Conservation (phyloP, 176 grass and related monocot species). For the Musa schizocarpa region DNA sequence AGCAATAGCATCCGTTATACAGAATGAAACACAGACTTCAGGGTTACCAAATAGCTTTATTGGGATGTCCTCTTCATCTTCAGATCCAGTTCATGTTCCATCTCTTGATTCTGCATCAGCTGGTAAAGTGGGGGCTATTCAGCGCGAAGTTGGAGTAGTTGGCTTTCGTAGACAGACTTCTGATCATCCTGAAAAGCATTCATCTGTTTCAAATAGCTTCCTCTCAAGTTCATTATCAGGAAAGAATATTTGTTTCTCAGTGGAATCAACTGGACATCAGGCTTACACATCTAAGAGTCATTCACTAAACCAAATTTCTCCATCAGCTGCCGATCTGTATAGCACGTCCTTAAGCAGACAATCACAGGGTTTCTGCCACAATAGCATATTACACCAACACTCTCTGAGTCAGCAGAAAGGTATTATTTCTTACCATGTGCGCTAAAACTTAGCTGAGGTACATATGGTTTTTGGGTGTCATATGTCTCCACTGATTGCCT, state of each 20-base stretch:
- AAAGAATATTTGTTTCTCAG: conserved; percentile 28
- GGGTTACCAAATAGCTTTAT: conserved; percentile 23
- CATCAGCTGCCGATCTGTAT: conserved; percentile 19
- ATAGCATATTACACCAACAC: conserved; percentile 6
- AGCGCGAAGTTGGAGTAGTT: conserved; percentile 30
- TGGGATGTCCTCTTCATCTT: conserved; percentile 26
- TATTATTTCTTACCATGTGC: no score
- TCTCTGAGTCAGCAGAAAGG: no score
- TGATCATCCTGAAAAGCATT: conserved; percentile 21
- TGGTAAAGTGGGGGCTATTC: conserved; percentile 31
- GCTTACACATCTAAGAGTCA: conserved; percentile 34
- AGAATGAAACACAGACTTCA: no score
- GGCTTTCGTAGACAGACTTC: conserved; percentile 25
- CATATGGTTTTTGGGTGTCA: no score
- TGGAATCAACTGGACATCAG: conserved; percentile 28
- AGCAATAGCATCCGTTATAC: no score
- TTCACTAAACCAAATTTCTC: conserved; percentile 29
- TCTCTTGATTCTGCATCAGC: conserved; percentile 20
- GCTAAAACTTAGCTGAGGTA: no score
- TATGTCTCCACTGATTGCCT: no score
- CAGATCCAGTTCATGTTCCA: conserved; percentile 32
- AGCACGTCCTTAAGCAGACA: conserved; percentile 33
- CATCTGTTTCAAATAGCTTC: conserved; percentile 21
- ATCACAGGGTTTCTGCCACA: conserved; percentile 24
- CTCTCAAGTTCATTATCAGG: conserved; percentile 20